phyloP scores from a whole-genome alignment of 2,329 filamentous ascomycete species.

The Fusarium udum region DNA sequence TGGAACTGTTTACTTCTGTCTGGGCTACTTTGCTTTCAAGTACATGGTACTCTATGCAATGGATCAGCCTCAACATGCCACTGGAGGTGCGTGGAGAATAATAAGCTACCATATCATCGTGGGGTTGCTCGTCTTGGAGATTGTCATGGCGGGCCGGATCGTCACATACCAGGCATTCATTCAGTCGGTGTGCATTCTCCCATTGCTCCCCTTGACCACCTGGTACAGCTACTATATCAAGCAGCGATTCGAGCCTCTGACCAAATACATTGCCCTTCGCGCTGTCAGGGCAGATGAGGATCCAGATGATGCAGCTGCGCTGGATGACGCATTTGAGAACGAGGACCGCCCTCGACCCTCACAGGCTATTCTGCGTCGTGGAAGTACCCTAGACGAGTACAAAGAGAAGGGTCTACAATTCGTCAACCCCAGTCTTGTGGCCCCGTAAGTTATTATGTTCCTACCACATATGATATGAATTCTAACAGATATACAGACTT shows the following conservation, averaged over 20 bases:
- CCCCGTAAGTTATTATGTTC: slow-evolving; percentile 63
- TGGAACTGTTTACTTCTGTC: slow-evolving; percentile 82
- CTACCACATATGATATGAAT: slow-evolving; percentile 7
- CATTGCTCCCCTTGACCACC: slow-evolving; percentile 80
- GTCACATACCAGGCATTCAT: slow-evolving; percentile 78
- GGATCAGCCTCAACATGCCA: slow-evolving; percentile 95
- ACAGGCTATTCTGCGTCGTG: slow-evolving; percentile 57
- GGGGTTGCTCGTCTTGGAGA: slow-evolving; percentile 86
- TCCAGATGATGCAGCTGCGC: slow-evolving; percentile 47
- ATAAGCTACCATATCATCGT: slow-evolving; percentile 92
- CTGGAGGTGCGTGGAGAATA: slow-evolving; percentile 94
- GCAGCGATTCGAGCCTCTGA: slow-evolving; percentile 85
- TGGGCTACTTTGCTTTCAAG: slow-evolving; percentile 92
- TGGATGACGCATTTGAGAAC: slow-evolving; percentile 52
- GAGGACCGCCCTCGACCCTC: slow-evolving; percentile 51
- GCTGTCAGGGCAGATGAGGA: slow-evolving; percentile 75
- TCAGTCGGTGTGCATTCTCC: slow-evolving; percentile 76
- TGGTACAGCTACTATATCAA: slow-evolving; percentile 91
- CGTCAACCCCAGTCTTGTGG: slow-evolving; percentile 78
- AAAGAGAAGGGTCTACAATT: slow-evolving; percentile 76
- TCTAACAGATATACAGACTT: slow-evolving; percentile 57
- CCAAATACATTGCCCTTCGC: slow-evolving; percentile 89
- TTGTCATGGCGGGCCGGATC: slow-evolving; percentile 89
- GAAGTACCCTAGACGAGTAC: slow-evolving; percentile 77
- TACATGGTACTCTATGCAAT: slow-evolving; percentile 98